These are phyloP conservation scores for Schwanniomyces etchellsii DNA, from an alignment of 1,139 yeast species.

Conservation along the genomic window DNA sequence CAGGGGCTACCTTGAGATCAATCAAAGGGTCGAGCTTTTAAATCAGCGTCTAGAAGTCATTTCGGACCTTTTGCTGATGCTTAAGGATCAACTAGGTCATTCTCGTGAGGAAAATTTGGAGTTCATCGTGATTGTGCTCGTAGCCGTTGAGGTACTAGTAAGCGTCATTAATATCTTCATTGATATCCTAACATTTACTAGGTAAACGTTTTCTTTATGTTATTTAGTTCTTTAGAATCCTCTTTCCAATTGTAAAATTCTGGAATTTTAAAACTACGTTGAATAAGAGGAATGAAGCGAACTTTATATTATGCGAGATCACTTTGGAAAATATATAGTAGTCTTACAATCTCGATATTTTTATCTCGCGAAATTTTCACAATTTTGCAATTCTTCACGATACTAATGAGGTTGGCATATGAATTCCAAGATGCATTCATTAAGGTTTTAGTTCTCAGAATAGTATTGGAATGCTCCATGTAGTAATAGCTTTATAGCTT, in stretches of 20 bases:
- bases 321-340: too few relatives aligned
- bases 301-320: too few relatives aligned
- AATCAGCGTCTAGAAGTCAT: constrained; percentile 92
- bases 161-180: constrained; percentile 66
- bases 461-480: too few relatives aligned
- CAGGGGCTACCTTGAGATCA: constrained; percentile 88
- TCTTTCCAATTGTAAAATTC: not conserved
- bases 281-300: too few relatives aligned
- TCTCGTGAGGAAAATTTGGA: constrained; percentile 88
- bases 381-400: too few relatives aligned
- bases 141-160: constrained; percentile 87
- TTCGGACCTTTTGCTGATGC: constrained; percentile 87
- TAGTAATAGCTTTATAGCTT: too few relatives aligned
- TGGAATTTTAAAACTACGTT: not conserved
- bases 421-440: too few relatives aligned
- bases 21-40: constrained; percentile 81
- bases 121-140: constrained; percentile 85
- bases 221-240: not conserved
- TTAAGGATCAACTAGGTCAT: constrained; percentile 94
- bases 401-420: too few relatives aligned
- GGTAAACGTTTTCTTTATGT: constrained; percentile 4
- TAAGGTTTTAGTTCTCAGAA: too few relatives aligned
- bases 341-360: too few relatives aligned
- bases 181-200: constrained; percentile 29
- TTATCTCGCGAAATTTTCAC: too few relatives aligned